Base-by-base conservation (phyloP, 2,329 filamentous ascomycete species). In the Epichloe sp. region DNA sequence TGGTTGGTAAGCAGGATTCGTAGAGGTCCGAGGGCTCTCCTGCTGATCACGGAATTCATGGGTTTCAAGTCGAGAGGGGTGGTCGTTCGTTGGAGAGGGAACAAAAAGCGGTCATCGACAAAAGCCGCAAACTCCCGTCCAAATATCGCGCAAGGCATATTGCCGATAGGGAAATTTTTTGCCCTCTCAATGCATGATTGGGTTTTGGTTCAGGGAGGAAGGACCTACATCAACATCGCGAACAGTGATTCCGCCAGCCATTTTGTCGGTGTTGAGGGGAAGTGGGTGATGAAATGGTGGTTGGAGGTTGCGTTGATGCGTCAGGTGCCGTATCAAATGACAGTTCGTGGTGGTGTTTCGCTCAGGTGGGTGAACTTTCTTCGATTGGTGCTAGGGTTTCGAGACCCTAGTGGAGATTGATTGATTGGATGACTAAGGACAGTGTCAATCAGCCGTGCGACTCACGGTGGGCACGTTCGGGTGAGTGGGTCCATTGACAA, bases 221-320 rank as follows among this genome's bases (percentile, higher is more conserved):
- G 57, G 54, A 81, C 81, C 74, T 82, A 86, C 83, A 80, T 87
- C 84, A 71, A 90, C 86, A 77, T 90, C 86, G 76, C 86, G 85
- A 75, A 91, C 86, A 65, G 77, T 80, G 71, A 88, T 79, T 73
- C 85, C 86, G 73, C 84, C 80, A 70, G 76, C 74, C 86, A 90
- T 90, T 71, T 78, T 88, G 76, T 76, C 77, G 78, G 77, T 80
- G 61, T 65, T 69, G 62, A 59, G 58, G 61, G 61, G 60, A 53
- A 52, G 48, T 53, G 55, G 55, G 47, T 42, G 47, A 50, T 49
- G 58, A 51, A 52, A 54, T 57, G 56, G 54, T 52, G 38, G 54
- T 56, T 55, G 48, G 49, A 43, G 58, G 60, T 58, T 62, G 61
- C 58, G 61, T 61, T 63, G 62, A 35, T 60, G 62, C 60, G 60